Percentiles rank a stretch among this genome's conserved stretches.
phyloP scores from a whole-genome alignment of 2,329 filamentous ascomycete species.

The Xylaria sp. region DNA sequence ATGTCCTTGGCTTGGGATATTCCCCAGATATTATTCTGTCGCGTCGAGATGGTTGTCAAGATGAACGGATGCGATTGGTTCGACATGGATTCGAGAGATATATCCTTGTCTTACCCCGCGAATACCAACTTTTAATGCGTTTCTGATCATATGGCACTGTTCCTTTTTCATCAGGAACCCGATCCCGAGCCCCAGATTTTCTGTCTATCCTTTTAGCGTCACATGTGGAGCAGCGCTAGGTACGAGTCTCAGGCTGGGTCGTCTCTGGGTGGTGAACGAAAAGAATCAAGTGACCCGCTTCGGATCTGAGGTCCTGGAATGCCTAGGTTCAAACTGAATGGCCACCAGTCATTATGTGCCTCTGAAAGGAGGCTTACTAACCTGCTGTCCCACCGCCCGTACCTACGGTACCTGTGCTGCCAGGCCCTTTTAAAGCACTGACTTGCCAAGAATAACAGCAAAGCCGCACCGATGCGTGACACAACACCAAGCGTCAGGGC shows the following conservation, averaged over 20 bases:
- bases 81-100: conserved; percentile 1
- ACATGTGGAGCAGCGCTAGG: conserved; percentile 14
- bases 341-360: neutral
- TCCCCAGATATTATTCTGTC: neutral
- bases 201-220: conserved; percentile 26
- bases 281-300: conserved; percentile 26
- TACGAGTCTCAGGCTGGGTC: conserved; percentile 5
- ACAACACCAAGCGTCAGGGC: conserved; percentile 10
- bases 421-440: conserved; percentile 11
- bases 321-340: conserved; percentile 5
- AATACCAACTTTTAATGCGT: neutral
- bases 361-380: conserved; percentile 20
- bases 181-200: conserved; percentile 34
- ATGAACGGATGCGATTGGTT: conserved; percentile 13
- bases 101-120: conserved; percentile 3
- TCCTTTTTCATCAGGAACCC: conserved; percentile 15
- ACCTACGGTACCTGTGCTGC: too few species aligned
- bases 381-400: neutral
- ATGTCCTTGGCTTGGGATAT: neutral
- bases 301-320: conserved; percentile 35
- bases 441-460: conserved; percentile 20
- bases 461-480: conserved; percentile 9
- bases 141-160: conserved; percentile 4
- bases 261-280: conserved; percentile 12
- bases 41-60: neutral